phyloP scores from a whole-genome alignment of 345 rosid species.

The Geranium brycei region DNA sequence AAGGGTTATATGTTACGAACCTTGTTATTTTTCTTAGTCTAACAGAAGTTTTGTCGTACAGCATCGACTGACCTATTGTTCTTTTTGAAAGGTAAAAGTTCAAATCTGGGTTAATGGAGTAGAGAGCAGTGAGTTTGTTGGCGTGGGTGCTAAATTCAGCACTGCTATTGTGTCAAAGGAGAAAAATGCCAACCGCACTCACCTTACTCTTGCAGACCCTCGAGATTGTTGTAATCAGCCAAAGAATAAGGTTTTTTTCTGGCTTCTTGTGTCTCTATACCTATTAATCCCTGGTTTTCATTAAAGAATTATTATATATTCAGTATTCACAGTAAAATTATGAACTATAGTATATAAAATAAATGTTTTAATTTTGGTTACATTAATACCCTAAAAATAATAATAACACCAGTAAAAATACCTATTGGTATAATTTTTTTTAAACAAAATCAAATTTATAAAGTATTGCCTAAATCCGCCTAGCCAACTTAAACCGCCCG shows the following conservation, averaged over 20 bases:
- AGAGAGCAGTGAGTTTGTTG: conserved; percentile 80
- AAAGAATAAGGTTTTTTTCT: conserved; percentile 47
- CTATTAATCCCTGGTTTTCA: too few species aligned
- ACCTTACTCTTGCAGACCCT: conserved; percentile 66
- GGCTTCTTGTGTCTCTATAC: background rate
- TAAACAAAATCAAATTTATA: too few species aligned
- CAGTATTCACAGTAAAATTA: too few species aligned
- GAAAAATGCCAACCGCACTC: conserved; percentile 73
- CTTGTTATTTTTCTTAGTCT: background rate
- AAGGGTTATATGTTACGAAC: background rate
- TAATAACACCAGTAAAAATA: too few species aligned
- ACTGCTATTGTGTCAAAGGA: conserved; percentile 71
- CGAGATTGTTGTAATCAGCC: conserved; percentile 65
- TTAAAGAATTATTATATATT: too few species aligned
- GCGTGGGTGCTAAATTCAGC: conserved; percentile 95
- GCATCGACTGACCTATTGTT: background rate
- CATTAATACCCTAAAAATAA: too few species aligned
- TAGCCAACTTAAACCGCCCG: too few species aligned
- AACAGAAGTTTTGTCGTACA: background rate
- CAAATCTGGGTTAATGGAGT: conserved; percentile 79
- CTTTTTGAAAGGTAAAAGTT: conserved; percentile 69
- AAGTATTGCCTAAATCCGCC: too few species aligned
- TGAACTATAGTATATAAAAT: too few species aligned
- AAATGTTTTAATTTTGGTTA: too few species aligned
- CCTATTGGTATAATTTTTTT: too few species aligned